These are phyloP conservation scores for Solanum piurae DNA, from an alignment of 257 asterid genomes.

Conservation along the genomic window DNA sequence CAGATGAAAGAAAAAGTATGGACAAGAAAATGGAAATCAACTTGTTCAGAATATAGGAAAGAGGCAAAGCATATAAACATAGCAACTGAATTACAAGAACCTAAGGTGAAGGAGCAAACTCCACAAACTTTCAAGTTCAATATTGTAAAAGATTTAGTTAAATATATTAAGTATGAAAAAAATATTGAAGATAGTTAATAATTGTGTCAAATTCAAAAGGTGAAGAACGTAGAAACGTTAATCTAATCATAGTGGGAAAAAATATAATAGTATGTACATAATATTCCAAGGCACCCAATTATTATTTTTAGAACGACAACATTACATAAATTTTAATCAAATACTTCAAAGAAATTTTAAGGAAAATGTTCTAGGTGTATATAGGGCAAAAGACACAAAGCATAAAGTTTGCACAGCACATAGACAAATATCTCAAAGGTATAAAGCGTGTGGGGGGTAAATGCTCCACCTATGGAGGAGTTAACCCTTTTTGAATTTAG, in stretches of 20 bases:
- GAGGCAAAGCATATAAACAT: not conserved
- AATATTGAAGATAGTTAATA: not conserved
- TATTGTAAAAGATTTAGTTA: not conserved
- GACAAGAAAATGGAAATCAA: not conserved
- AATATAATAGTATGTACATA: not conserved
- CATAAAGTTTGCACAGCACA: not conserved
- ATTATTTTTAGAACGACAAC: not conserved
- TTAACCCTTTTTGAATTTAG: not conserved
- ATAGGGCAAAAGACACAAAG: not conserved
- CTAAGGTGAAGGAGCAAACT: not conserved
- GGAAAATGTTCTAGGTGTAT: not conserved
- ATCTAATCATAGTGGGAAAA: not conserved
- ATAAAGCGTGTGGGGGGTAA: not conserved
- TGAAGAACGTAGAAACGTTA: not conserved
- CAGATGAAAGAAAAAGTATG: not conserved
- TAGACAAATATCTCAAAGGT: not conserved
- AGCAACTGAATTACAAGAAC: not conserved
- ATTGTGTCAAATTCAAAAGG: not conserved
- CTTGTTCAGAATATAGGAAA: not conserved
- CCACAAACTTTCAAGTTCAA: not conserved
- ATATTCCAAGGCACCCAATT: not conserved
- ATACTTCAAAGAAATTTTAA: not conserved
- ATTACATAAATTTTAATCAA: not conserved
- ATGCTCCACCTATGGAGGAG: not conserved
- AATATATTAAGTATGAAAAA: not conserved